Evolutionary conservation across 495 filamentous ascomycete genomes (phyloP), one percentile per base, ranked within the genome.

Genomic region (Oleoguttula mirabilis): DNA sequence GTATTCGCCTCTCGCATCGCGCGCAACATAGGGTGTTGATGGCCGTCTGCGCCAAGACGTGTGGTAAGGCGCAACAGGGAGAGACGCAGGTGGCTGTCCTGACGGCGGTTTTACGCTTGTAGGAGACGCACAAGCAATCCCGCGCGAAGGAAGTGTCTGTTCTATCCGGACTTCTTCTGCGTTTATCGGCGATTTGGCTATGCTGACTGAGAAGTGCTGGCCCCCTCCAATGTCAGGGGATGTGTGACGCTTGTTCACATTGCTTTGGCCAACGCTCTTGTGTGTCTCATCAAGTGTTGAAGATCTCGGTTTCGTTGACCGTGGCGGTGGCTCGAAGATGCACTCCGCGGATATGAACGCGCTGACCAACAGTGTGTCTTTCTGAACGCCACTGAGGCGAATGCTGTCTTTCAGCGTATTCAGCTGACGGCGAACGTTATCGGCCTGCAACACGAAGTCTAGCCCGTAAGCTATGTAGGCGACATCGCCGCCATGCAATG

Each of bases 251-350:
- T n/a, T n/a, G n/a, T n/a, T n/a, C n/a, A n/a, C n/a, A n/a, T n/a
- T n/a, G n/a, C n/a, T n/a, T n/a, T n/a, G n/a, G n/a, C n/a, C n/a
- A n/a, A n/a, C n/a, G n/a, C n/a, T n/a, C n/a, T n/a, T n/a, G n/a
- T n/a, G n/a, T n/a, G n/a, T n/a, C n/a, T n/a, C n/a, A n/a, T n/a
- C n/a, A n/a, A n/a, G n/a, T n/a, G n/a, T n/a, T n/a, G 25, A n/a
- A 28, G n/a, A 28, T 7, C 25, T 7, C 25, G 25, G 7, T 28
- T 7, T 28, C 25, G n/a, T 28, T 28, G n/a, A 28, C 31, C 37
- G 32, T 19, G 30, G 17, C 1, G 49, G 49, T n/a, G 49, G 43
- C 30, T 52, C 44, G 22, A 52, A 52, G 16, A 52, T 48, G 27
- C 23, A 43, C 14, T 52, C 43, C 10, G 49, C 49, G 2, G 49